A percentile compares a stretch with the other conserved stretches of the same genome.
These are phyloP conservation scores for Penicillium argentinense DNA, from an alignment of 495 filamentous ascomycete genomes.

Conservation along the genomic window DNA sequence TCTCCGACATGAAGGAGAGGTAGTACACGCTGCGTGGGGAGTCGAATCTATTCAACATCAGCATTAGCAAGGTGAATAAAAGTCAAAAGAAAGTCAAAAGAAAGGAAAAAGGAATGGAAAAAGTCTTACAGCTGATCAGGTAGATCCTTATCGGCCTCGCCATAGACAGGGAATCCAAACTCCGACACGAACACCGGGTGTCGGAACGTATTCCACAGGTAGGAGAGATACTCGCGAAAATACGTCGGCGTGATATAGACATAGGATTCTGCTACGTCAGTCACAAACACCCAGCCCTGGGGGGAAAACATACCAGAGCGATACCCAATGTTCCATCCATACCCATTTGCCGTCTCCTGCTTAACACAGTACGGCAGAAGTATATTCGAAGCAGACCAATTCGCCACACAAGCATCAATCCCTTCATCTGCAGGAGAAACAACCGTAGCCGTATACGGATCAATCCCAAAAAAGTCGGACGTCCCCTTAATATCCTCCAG, in stretches of 20 bases:
- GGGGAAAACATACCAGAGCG: conserved; percentile 16
- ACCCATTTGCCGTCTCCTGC: conserved; percentile 30
- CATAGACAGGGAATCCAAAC: conserved; percentile 40
- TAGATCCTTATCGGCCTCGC: conserved; percentile 27
- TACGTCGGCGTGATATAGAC: conserved; percentile 43
- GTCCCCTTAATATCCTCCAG: conserved; percentile 34
- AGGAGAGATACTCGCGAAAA: conserved; percentile 40
- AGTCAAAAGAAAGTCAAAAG: not conserved
- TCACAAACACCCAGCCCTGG: too few relatives aligned
- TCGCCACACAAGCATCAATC: conserved; percentile 33
- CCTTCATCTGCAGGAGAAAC: conserved; percentile 36
- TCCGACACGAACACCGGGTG: conserved; percentile 37
- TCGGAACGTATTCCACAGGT: conserved; percentile 46
- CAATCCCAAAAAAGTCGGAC: conserved; percentile 46
- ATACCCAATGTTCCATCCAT: conserved; percentile 46
- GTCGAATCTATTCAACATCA: conserved; percentile 22
- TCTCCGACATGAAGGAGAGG: conserved; percentile 40
- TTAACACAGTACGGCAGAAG: conserved; percentile 43
- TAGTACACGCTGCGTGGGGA: conserved; percentile 42
- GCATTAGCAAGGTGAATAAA: not conserved
- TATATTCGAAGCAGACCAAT: conserved; percentile 23
- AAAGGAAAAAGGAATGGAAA: too few relatives aligned
- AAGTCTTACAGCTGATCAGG: conserved; percentile 32
- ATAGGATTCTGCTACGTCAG: conserved; percentile 25
- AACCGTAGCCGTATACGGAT: conserved; percentile 47